Evolutionary conservation across 164 flowering plant genomes (phyloP), one percentile per base, ranked within the genome.

Genomic region (Cinnamomum chago): DNA sequence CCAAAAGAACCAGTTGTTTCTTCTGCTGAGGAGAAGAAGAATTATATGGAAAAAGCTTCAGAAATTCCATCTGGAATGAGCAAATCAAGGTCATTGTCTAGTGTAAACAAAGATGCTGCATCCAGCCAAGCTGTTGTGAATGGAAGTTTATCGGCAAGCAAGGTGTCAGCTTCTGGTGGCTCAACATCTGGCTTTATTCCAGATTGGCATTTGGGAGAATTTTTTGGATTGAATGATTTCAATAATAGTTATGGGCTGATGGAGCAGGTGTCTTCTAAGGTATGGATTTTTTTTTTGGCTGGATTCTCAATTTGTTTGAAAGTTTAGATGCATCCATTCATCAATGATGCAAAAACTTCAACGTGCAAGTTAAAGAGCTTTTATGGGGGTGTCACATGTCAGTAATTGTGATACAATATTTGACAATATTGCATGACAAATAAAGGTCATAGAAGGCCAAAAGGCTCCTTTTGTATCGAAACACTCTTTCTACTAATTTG

Each of bases 181-280:
- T 86, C 88, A 74, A 71, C 73, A 2, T 73, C 83, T 77, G 95
- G 87, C 69, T 82, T 78, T 67, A 71, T 84, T 30, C 78, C 87
- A 3, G 88, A 82, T 40, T 92, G 97, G 99, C 90, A 85, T 28
- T 72, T 93, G 17, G 98, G 92, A 76, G 99, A 95, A 1, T 82
- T 89, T 76, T 76, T 90, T 74, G 93, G 87, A 33, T 58, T 86
- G 2, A 73, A 77, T 60, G 99, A 89, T 35, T 83, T 84, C 75
- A 80, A 75, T 79, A 89, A 85, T 65, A 82, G 51, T 52, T 88
- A 72, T 77, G 84, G 81, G 64, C 84, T 79, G 79, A 76, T 85
- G 79, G 96, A 89, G 22, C 74, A 85, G 77, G 89, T 86, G 55
- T 85, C 97, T 52, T 88, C 96, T 20, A 90, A 92, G 96, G 98